A percentile compares a stretch with the other conserved stretches of the same genome.
Conservation (phyloP, 257 asterid species). For the Cruciata laevipes region DNA sequence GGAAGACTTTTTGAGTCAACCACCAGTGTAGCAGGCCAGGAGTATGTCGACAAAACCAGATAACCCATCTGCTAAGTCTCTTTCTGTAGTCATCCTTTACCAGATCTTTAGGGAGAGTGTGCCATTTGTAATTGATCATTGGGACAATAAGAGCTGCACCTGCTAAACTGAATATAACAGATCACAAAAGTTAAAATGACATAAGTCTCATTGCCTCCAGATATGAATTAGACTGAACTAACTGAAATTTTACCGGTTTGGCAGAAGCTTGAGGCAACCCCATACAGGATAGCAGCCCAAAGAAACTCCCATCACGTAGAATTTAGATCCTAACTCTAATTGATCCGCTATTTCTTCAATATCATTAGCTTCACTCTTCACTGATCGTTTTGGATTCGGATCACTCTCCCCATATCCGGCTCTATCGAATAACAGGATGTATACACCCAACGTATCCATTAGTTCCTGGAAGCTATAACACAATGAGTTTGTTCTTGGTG, state of each 20-base stretch:
- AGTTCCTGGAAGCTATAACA: slow-evolving; percentile 47
- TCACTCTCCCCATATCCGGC: slow-evolving; percentile 98
- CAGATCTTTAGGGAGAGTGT: slow-evolving; percentile 60
- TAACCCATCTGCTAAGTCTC: slow-evolving; percentile 51
- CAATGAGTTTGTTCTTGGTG: slow-evolving; percentile 23
- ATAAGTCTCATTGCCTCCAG: not conserved
- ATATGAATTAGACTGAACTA: slow-evolving; percentile 2
- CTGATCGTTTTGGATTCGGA: slow-evolving; percentile 64
- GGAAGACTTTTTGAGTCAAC: slow-evolving; percentile 80
- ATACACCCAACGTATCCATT: slow-evolving; percentile 55
- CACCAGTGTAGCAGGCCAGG: slow-evolving; percentile 79
- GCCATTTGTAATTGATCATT: slow-evolving; percentile 75
- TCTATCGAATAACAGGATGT: slow-evolving; percentile 60
- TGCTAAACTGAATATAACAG: slow-evolving; percentile 54
- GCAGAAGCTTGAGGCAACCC: slow-evolving; percentile 74
- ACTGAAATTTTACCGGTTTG: slow-evolving; percentile 43
- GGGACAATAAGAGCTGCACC: slow-evolving; percentile 82
- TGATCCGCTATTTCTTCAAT: slow-evolving; percentile 83
- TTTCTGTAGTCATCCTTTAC: slow-evolving; percentile 64
- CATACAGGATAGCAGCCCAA: slow-evolving; percentile 73
- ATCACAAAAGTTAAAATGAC: slow-evolving; percentile 3
- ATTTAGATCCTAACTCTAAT: slow-evolving; percentile 57
- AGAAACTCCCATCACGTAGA: slow-evolving; percentile 67
- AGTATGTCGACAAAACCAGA: slow-evolving; percentile 41
- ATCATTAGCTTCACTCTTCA: slow-evolving; percentile 77